phyloP scores from a whole-genome alignment of 2,329 filamentous ascomycete genomes.

The Penicillium concentricum region DNA sequence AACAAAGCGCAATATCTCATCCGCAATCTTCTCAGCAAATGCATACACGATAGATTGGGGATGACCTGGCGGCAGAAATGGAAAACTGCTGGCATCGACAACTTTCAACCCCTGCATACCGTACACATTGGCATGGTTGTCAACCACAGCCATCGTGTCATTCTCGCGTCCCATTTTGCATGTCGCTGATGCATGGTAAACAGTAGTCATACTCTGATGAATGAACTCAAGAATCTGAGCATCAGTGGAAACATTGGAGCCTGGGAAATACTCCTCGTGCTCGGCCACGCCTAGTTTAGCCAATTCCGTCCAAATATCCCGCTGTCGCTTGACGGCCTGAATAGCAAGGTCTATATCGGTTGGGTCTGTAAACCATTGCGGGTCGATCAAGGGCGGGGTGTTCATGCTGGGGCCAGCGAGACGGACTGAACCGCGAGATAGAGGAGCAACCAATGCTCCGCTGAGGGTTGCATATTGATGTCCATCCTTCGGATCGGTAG shows the following conservation, averaged over 20 bases:
- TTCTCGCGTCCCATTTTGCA: slow-evolving; percentile 39
- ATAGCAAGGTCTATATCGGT: slow-evolving; percentile 46
- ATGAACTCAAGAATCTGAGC: slow-evolving; percentile 40
- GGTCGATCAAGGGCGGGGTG: slow-evolving; percentile 15
- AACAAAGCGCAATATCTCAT: slow-evolving; percentile 4
- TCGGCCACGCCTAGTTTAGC: slow-evolving; percentile 20
- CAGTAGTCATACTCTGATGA: slow-evolving; percentile 23
- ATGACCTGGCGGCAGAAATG: slow-evolving; percentile 39
- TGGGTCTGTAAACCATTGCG: slow-evolving; percentile 13
- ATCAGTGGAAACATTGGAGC: slow-evolving; percentile 40
- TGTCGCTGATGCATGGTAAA: slow-evolving; percentile 37
- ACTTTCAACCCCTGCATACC: slow-evolving; percentile 34
- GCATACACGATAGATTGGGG: slow-evolving; percentile 38
- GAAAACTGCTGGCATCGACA: slow-evolving; percentile 36
- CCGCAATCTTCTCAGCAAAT: slow-evolving; percentile 41
- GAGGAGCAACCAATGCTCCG: slow-evolving; percentile 11
- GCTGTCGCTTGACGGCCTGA: slow-evolving; percentile 41
- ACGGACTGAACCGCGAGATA: slow-evolving; percentile 16
- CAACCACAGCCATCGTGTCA: slow-evolving; percentile 37
- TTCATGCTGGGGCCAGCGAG: slow-evolving; percentile 17
- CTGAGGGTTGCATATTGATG: slow-evolving; percentile 16
- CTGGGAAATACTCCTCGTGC: slow-evolving; percentile 36
- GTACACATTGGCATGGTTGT: slow-evolving; percentile 30
- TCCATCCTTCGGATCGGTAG: slow-evolving; percentile 24
- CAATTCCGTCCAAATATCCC: slow-evolving; percentile 34